A percentile compares a stretch with the other conserved stretches of the same genome.
Conservation (phyloP, 768 basidiomycete species). For the Hysterangium stoloniferum region DNA sequence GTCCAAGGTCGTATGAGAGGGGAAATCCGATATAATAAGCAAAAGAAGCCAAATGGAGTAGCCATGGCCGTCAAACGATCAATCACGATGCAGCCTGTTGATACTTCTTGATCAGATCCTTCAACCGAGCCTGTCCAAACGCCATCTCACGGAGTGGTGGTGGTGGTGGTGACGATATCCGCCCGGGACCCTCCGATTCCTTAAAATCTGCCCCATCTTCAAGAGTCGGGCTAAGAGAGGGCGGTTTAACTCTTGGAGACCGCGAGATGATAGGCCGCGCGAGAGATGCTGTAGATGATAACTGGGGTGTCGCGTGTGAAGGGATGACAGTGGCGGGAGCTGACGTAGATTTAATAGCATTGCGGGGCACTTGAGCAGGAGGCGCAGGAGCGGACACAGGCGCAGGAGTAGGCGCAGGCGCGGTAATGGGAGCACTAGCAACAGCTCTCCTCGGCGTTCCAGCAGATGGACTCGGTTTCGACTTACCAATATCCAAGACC, state of each 20-base stretch:
- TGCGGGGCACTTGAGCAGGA: conserved; percentile 3
- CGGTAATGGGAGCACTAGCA: conserved; percentile 13
- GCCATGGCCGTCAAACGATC: background rate
- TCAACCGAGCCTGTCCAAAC: conserved; percentile 69
- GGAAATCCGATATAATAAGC: background rate
- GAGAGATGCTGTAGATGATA: conserved; percentile 72
- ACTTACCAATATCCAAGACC: background rate
- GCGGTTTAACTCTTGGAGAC: conserved; percentile 2
- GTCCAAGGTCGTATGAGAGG: too few relatives aligned
- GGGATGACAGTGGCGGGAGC: conserved; percentile 65
- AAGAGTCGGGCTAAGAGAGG: background rate
- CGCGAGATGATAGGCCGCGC: conserved; percentile 37
- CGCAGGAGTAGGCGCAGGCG: conserved; percentile 21
- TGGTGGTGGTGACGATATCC: conserved; percentile 9
- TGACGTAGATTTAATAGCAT: conserved; percentile 47
- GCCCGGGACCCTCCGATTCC: background rate
- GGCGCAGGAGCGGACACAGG: conserved; percentile 7
- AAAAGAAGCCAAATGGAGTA: background rate
- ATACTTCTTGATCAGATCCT: conserved; percentile 79
- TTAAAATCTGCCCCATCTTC: background rate
- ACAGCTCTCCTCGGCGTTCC: background rate
- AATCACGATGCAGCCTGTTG: conserved; percentile 28
- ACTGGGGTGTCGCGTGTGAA: conserved; percentile 62
- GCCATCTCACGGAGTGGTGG: conserved; percentile 45
- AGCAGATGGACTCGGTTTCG: conserved; percentile 9